Percentiles rank a stretch among this genome's conserved stretches.
phyloP scores from a whole-genome alignment of 2,329 filamentous ascomycete genomes.

The Colletotrichum kahawae region DNA sequence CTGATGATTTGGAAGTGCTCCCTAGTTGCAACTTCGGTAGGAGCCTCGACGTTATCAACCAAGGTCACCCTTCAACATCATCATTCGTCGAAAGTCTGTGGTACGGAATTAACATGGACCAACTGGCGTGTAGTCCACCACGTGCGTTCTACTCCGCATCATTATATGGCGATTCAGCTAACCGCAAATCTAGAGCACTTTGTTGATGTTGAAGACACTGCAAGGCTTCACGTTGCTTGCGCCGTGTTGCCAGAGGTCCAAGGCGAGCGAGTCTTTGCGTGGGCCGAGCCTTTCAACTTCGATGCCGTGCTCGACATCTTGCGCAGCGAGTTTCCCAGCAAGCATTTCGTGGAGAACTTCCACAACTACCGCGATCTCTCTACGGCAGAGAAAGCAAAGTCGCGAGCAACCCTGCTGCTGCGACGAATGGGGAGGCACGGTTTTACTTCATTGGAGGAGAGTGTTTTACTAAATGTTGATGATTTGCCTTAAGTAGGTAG shows the following conservation, averaged over 20 bases:
- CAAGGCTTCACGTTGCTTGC: slow-evolving; percentile 57
- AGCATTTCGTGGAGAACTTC: slow-evolving; percentile 29
- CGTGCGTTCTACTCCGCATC: not conserved
- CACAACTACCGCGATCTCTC: slow-evolving; percentile 3
- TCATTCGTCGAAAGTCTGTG: slow-evolving; percentile 26
- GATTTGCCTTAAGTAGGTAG: not conserved
- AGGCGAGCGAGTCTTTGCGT: slow-evolving; percentile 59
- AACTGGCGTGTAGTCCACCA: not conserved
- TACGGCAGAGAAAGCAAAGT: not conserved
- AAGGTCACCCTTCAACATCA: slow-evolving; percentile 29
- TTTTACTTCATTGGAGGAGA: not conserved
- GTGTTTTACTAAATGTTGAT: slow-evolving; percentile 1
- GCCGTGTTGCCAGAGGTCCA: slow-evolving; percentile 48
- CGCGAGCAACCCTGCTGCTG: not conserved
- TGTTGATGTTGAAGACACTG: slow-evolving; percentile 53
- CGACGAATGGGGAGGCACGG: not conserved
- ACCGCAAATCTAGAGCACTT: slow-evolving; percentile 40
- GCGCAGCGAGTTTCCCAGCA: slow-evolving; percentile 22
- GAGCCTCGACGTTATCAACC: slow-evolving; percentile 23
- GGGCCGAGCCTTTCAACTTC: slow-evolving; percentile 51
- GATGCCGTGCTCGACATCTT: slow-evolving; percentile 42
- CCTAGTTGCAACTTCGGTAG: slow-evolving; percentile 33
- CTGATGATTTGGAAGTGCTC: slow-evolving; percentile 24
- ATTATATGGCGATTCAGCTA: not conserved
- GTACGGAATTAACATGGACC: slow-evolving; percentile 21